Conservation (phyloP, 345 rosid species). For the Acer negundo region DNA sequence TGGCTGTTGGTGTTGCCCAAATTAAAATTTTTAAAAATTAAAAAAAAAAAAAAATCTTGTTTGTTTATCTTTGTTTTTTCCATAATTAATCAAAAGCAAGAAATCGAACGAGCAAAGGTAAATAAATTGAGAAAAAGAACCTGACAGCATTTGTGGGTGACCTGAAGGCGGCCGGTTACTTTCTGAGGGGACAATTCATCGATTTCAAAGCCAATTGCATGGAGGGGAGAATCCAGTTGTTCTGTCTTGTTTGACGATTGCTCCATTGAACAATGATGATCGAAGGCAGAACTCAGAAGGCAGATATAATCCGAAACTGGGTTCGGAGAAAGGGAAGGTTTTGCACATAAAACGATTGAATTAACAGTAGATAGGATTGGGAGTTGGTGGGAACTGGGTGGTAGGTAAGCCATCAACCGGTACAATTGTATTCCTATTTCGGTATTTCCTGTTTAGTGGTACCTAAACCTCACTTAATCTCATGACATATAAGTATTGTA, state of each 20-base stretch:
- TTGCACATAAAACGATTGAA: too few relatives aligned
- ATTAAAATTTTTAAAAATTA: too few relatives aligned
- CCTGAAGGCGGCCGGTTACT: constrained; percentile 66
- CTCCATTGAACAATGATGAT: constrained; percentile 30
- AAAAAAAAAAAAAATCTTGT: too few relatives aligned
- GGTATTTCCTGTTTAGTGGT: too few relatives aligned
- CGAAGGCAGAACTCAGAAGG: too few relatives aligned
- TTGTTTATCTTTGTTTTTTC: too few relatives aligned
- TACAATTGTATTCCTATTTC: too few relatives aligned
- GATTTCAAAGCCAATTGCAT: constrained; percentile 56
- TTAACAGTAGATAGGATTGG: too few relatives aligned
- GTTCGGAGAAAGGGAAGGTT: neutral
- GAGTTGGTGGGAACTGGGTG: too few relatives aligned
- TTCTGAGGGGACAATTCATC: constrained; percentile 52
- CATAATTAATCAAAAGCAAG: neutral
- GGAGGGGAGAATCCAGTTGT: constrained; percentile 45
- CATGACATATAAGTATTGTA: too few relatives aligned
- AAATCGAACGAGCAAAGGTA: neutral
- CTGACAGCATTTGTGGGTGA: constrained; percentile 65
- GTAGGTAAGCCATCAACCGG: too few relatives aligned
- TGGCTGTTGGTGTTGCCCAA: constrained; percentile 47
- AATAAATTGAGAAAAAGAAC: constrained; percentile 20
- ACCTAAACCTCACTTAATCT: too few relatives aligned
- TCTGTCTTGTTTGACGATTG: constrained; percentile 36
- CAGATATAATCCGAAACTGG: neutral